Conservation (phyloP, 1,284 basidiomycete genomes). For the Pseudozyma sp. region DNA sequence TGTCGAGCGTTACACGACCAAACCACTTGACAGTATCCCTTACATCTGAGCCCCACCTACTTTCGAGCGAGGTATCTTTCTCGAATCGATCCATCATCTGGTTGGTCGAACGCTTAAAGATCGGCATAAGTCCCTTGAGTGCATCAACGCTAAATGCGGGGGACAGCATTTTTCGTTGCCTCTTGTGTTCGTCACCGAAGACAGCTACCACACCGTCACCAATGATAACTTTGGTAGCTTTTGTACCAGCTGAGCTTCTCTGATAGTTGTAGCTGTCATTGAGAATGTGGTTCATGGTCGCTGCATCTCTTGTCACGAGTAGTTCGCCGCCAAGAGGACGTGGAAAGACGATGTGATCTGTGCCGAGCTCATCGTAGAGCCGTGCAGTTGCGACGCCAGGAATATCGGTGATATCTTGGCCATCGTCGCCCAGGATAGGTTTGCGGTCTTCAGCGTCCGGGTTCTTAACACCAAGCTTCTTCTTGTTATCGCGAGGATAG, state of each 20-base stretch:
- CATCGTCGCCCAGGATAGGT: slow-evolving; percentile 40
- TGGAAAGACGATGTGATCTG: slow-evolving; percentile 41
- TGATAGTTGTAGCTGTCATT: slow-evolving; percentile 44
- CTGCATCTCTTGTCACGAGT: slow-evolving; percentile 43
- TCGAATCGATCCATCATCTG: slow-evolving; percentile 46
- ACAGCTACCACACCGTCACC: slow-evolving; percentile 46
- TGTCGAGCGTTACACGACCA: slow-evolving; percentile 48
- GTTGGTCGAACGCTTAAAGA: slow-evolving; percentile 38
- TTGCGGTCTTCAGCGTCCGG: slow-evolving; percentile 19
- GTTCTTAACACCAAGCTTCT: slow-evolving; percentile 39
- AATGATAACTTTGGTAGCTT: slow-evolving; percentile 51
- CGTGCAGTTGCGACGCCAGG: slow-evolving; percentile 36
- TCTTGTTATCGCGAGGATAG: slow-evolving; percentile 28
- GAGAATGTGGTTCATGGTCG: slow-evolving; percentile 45
- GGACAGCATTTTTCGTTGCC: slow-evolving; percentile 40
- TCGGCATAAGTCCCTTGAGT: slow-evolving; percentile 35
- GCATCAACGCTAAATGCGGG: slow-evolving; percentile 47
- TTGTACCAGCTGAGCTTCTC: slow-evolving; percentile 39
- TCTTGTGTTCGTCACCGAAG: slow-evolving; percentile 49
- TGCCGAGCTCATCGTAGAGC: slow-evolving; percentile 27
- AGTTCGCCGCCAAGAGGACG: slow-evolving; percentile 44
- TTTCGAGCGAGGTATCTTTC: slow-evolving; percentile 37
- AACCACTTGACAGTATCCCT: slow-evolving; percentile 48
- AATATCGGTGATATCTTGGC: slow-evolving; percentile 38
- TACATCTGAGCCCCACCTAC: slow-evolving; percentile 31